Base-by-base conservation (phyloP, 305 asterid genomes). In the Lippia alba region DNA sequence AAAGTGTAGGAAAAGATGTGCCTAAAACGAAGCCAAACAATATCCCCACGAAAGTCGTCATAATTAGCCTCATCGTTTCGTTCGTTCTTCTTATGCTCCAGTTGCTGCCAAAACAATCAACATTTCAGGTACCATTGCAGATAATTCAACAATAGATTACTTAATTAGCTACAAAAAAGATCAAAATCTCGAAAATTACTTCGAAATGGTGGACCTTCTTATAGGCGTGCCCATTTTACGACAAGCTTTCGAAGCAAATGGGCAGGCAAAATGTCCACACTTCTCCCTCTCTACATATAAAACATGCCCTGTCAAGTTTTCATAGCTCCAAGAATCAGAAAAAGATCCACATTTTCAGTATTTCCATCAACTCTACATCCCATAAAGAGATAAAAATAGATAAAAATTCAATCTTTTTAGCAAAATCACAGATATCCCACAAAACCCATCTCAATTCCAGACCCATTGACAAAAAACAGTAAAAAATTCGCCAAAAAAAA, bases 1-100 rank as follows among this genome's bases (percentile, higher is more conserved):
- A 79, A 75, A 82, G 73, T 57, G 86, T 68, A 10, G 97, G 98
- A 72, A 85, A 90, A 30, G 97, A 87, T 83, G 81, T 92, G 53
- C 98, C 98, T 66, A 92, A 69, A 70, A 89, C 86, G 83, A 90
- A 92, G 60, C 98, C 98, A 55, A 89, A 76, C 50, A 91, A 82
- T 65, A 86, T 70, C 56, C 96, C 98, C 67, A 87, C 85, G 30
- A 84, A 77, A 62, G 95, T 87, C 18, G 95, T 89, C 34, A 86
- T 76, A 19, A 90, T 70, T 11, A 92, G 81, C 86, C 89, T 82
- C 98, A 91, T 87, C 12, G 84, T 83, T 69, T 85, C 97, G 51
- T 87, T 87, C 54, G 94, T 81, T 76, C 89, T 81, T 78, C 96
- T 82, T 20, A 54, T 46, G 56, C 69, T 81, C 73, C 82, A 75